These are phyloP conservation scores for Cryptosporidium tyzzeri DNA, from an alignment of 169 alveolate species.

Conservation along the genomic window DNA sequence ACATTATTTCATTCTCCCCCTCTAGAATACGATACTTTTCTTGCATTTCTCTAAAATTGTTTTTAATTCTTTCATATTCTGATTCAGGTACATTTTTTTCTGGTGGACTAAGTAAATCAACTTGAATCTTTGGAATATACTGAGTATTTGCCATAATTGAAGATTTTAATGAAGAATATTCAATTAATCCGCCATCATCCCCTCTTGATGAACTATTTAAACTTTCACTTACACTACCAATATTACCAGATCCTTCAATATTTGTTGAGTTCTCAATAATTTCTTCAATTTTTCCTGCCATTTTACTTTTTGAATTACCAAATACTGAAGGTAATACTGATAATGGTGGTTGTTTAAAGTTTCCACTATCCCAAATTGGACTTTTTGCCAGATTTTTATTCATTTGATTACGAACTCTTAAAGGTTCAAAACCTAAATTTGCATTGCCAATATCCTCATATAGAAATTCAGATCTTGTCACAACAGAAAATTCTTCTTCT, in stretches of 20 bases:
- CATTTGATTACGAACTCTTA: neutral
- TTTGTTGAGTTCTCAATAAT: neutral
- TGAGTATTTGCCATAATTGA: slow-evolving; percentile 42
- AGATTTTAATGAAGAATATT: slow-evolving; percentile 50
- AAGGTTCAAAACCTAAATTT: slow-evolving; percentile 35
- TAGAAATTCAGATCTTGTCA: slow-evolving; percentile 57
- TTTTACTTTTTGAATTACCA: slow-evolving; percentile 29
- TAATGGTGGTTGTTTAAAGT: slow-evolving; percentile 69
- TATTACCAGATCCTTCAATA: neutral
- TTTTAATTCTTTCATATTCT: slow-evolving; percentile 62
- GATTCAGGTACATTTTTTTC: slow-evolving; percentile 74
- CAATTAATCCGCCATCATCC: slow-evolving; percentile 26
- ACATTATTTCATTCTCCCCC: slow-evolving; percentile 56
- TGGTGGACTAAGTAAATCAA: slow-evolving; percentile 71
- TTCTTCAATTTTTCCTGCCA: slow-evolving; percentile 10
- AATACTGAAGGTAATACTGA: slow-evolving; percentile 62
- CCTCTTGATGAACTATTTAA: neutral
- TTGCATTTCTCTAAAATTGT: slow-evolving; percentile 30
- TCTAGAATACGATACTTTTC: slow-evolving; percentile 60
- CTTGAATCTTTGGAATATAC: slow-evolving; percentile 63
- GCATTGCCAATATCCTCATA: slow-evolving; percentile 54
- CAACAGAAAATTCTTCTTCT: slow-evolving; percentile 71
- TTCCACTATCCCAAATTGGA: slow-evolving; percentile 63
- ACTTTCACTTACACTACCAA: neutral
- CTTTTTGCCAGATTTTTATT: neutral